These are phyloP conservation scores for Panaeolus cyanescens DNA, from an alignment of 768 basidiomycete genomes.

Conservation along the genomic window DNA sequence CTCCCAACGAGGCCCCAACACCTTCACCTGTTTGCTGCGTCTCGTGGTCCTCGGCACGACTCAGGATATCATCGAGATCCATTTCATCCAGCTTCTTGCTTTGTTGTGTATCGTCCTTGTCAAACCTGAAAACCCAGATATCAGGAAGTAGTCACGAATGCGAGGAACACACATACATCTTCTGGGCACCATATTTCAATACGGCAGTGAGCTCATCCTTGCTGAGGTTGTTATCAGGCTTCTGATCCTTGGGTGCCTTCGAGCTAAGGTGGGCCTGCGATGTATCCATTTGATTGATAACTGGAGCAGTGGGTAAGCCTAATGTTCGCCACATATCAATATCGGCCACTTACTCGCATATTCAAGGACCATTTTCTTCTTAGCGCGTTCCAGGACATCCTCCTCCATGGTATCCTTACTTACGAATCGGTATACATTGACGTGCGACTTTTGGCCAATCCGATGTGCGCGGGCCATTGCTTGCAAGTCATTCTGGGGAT, in stretches of 20 bases:
- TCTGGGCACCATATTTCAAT: conserved; percentile 98
- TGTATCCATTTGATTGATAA: conserved; percentile 99
- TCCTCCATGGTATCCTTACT: conserved; percentile 99
- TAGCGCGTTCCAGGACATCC: conserved; percentile 95
- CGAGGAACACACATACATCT: conserved; percentile 63
- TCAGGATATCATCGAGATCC: conserved; percentile 98
- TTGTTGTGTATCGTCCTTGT: conserved; percentile 92
- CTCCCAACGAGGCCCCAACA: conserved; percentile 88
- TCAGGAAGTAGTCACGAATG: conserved; percentile 10
- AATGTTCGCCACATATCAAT: not conserved
- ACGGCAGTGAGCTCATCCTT: conserved; percentile 98
- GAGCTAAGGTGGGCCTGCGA: conserved; percentile 94
- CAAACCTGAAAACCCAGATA: conserved; percentile 63
- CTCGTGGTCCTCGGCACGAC: conserved; percentile 95
- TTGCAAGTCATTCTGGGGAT: conserved; percentile 97
- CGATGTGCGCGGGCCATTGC: conserved; percentile 99
- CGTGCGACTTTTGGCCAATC: conserved; percentile 98
- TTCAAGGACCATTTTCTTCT: conserved; percentile 99
- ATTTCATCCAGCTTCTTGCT: conserved; percentile 97
- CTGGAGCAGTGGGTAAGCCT: conserved; percentile 37
- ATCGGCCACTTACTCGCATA: conserved; percentile 84
- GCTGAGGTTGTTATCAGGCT: conserved; percentile 76
- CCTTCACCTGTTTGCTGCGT: conserved; percentile 84
- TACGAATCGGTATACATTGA: conserved; percentile 97
- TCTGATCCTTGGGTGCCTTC: conserved; percentile 68